Evolutionary conservation across 768 basidiomycete species (phyloP).

Genomic region (Suillus cothurnatus): DNA sequence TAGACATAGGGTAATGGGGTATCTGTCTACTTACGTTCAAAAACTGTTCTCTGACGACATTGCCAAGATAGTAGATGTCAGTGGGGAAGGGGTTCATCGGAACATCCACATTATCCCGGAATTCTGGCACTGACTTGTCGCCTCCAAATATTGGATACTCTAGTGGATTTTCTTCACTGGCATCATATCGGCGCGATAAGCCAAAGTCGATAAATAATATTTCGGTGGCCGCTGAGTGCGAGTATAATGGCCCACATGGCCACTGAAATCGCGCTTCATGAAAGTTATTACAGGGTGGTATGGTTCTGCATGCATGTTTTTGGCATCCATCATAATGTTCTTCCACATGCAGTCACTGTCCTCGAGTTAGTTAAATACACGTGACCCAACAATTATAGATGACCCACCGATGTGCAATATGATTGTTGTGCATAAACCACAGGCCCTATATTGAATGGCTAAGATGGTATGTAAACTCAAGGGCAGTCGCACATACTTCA

Average conservation of each 20-base stretch:
- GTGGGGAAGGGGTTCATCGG: constrained; percentile 15
- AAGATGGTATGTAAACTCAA: not conserved
- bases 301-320: constrained; percentile 5
- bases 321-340: constrained; percentile 23
- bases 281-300: constrained; percentile 10
- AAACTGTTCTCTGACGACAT: constrained; percentile 16
- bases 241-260: constrained; percentile 10
- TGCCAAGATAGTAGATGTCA: constrained; percentile 16
- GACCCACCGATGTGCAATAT: constrained; percentile 19
- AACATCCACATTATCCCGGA: constrained; percentile 4
- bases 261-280: constrained; percentile 6
- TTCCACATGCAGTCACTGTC: constrained; percentile 14
- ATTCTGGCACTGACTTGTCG: constrained; percentile 19
- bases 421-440: constrained; percentile 37
- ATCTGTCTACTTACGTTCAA: constrained; percentile 9
- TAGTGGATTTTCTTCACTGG: constrained; percentile 17
- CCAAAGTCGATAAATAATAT: constrained; percentile 28
- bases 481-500: constrained; percentile 18
- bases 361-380: not conserved
- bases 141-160: constrained; percentile 8
- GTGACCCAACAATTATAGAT: too few species aligned
- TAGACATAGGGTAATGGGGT: too few species aligned
- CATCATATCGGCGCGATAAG: constrained; percentile 21
- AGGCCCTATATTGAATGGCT: constrained; percentile 29
- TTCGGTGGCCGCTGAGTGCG: constrained; percentile 24